Evolutionary conservation across 1,139 yeast genomes (phyloP), one percentile per base, ranked within the genome.

Genomic region (Tardiomyces blankii): DNA sequence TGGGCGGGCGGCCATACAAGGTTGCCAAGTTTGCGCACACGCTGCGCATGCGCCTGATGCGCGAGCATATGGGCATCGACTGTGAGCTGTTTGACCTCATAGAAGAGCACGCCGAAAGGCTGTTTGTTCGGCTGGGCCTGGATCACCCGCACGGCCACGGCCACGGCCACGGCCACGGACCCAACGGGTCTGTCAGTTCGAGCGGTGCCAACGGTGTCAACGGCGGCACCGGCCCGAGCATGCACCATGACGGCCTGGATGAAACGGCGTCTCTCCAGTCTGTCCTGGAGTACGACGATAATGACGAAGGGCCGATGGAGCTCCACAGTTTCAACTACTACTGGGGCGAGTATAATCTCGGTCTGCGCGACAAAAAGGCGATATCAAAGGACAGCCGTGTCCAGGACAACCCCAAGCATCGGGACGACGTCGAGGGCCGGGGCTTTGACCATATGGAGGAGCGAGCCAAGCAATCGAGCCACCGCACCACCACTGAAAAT

Each of bases 41-140:
- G 2, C 68, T 93, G 51, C 73, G 99, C 59, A 77, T 88, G 69
- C 74, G 97, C 51, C 72, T 93, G 43, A 91, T 93, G 98, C 76
- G 98, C 53, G 99, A 93, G 61, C 98, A 93, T 64, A 63, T 93
- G 33, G 99, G 98, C 18, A 82, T 94, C 44, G 91, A 86, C 62
- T 91, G 89, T 42, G 98, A 93, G 64, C 72, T 82, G 25, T 67
- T 91, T 39, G 98, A 91, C 51, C 67, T 83, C 42, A 85, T 88
- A 38, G 97, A 91, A 58, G 19, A 35, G 39, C 9, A 16, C 11
- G 18, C 39, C 18, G 35, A 30, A 30, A 30, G 40, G 40, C 43
- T 44, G 48, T 48, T 51, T 14, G 42, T 49, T 12, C 51, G 45
- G 28, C 46, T 46, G 12, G 32, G n/a, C 21, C 11, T 41, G 43